Evolutionary conservation across 208 protist genomes (phyloP).

Genomic region (Trypanosoma congolense): DNA sequence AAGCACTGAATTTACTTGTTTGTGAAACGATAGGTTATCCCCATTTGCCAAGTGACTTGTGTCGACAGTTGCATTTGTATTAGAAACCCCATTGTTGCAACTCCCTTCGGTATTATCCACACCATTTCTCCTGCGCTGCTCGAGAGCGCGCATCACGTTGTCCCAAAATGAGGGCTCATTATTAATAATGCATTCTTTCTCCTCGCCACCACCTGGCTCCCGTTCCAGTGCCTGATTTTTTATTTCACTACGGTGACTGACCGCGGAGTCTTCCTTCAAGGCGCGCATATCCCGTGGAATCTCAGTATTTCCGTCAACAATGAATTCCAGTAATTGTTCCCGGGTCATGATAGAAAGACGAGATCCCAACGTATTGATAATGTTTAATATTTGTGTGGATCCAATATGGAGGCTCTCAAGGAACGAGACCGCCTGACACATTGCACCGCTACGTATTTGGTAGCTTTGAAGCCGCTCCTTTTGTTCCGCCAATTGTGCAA

Average conservation of each 20-base stretch:
- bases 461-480: conserved; percentile 25
- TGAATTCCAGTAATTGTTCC: conserved; percentile 73
- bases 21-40: conserved; percentile 52
- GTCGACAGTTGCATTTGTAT: conserved; percentile 3
- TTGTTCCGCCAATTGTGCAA: conserved; percentile 25
- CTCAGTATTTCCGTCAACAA: conserved; percentile 54
- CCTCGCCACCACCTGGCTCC: neutral
- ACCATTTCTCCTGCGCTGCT: too few species aligned
- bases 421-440: conserved; percentile 50
- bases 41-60: conserved; percentile 14
- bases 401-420: conserved; percentile 52
- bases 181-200: conserved; percentile 9
- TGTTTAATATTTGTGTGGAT: conserved; percentile 37
- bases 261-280: too few species aligned
- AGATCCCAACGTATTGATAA: conserved; percentile 27
- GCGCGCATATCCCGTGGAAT: conserved; percentile 66
- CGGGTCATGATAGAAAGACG: conserved; percentile 43
- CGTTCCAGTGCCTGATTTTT: neutral
- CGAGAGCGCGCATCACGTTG: conserved; percentile 20
- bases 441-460: conserved; percentile 24
- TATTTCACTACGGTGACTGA: too few species aligned
- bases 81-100: too few species aligned
- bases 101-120: neutral
- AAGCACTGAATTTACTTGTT: conserved; percentile 41
- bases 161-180: conserved; percentile 24